Conservation (phyloP, 345 rosid genomes). For the Cardamine occulta region DNA sequence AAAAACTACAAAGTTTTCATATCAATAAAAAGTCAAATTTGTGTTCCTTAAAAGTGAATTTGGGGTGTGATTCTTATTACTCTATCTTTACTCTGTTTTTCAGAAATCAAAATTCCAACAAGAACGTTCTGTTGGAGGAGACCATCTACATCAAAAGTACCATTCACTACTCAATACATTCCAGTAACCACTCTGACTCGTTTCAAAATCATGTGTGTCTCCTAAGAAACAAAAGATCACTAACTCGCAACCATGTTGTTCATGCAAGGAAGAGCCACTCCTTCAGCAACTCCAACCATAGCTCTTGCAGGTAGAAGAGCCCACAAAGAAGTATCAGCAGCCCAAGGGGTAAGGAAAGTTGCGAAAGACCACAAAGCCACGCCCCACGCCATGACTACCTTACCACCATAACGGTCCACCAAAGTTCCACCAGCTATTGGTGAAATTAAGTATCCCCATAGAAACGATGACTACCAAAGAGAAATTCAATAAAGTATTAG, state of each 20-base stretch:
- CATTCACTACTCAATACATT: constrained; percentile 25
- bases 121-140: constrained; percentile 79
- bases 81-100: no score
- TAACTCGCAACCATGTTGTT: constrained; percentile 98
- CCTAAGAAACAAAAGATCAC: constrained; percentile 15
- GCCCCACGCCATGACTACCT: constrained; percentile 92
- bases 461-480: constrained; percentile 79
- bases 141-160: constrained; percentile 77
- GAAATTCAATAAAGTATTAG: constrained; percentile 27
- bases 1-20: no score
- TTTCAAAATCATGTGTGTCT: constrained; percentile 3
- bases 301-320: constrained; percentile 78
- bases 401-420: constrained; percentile 93
- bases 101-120: no score
- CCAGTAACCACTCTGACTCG: constrained; percentile 5
- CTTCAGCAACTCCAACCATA: constrained; percentile 92
- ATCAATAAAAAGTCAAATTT: no score
- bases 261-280: constrained; percentile 98
- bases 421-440: constrained; percentile 92
- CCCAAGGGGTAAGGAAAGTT: constrained; percentile 95
- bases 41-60: no score
- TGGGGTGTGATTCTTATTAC: no score
- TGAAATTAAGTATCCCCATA: constrained; percentile 94
- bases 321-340: constrained; percentile 79
- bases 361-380: constrained; percentile 93